A percentile compares a stretch with the other conserved stretches of the same genome.
Evolutionary conservation across 2,329 filamentous ascomycete genomes (phyloP).

Genomic region (Xylaria sp.): DNA sequence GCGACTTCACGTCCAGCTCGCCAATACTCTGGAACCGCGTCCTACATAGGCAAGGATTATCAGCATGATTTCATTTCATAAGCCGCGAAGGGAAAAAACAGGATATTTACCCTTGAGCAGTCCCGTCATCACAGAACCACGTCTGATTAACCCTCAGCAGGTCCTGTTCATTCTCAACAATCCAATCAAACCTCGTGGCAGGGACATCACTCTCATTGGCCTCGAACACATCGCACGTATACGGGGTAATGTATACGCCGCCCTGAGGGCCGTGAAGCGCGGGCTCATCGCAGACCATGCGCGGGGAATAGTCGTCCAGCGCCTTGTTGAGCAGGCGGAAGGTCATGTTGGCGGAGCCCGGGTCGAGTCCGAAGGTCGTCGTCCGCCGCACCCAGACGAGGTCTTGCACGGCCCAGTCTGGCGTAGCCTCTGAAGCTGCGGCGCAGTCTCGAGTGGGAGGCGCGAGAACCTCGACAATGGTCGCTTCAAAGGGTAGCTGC

Average conservation of each 20-base stretch:
- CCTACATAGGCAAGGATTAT: constrained; percentile 7
- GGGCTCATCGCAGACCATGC: constrained; percentile 18
- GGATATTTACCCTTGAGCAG: constrained; percentile 5
- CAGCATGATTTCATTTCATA: background rate
- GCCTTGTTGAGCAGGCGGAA: constrained; percentile 19
- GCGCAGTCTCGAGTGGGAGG: constrained; percentile 14
- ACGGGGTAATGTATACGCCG: constrained; percentile 17
- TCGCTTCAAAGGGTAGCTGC: constrained; percentile 2
- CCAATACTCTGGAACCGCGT: constrained; percentile 25
- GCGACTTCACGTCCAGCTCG: constrained; percentile 10
- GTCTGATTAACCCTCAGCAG: constrained; percentile 25
- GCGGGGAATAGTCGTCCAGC: constrained; percentile 22
- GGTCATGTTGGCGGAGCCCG: constrained; percentile 13
- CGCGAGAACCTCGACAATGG: constrained; percentile 17
- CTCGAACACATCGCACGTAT: constrained; percentile 21
- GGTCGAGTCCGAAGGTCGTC: constrained; percentile 15
- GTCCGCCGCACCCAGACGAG: constrained; percentile 10
- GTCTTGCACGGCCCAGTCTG: constrained; percentile 21
- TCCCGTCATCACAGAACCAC: constrained; percentile 22
- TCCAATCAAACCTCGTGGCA: constrained; percentile 24
- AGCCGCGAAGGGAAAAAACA: too few species aligned
- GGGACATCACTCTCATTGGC: constrained; percentile 23
- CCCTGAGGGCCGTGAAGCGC: constrained; percentile 17
- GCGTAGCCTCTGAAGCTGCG: constrained; percentile 13
- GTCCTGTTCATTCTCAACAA: constrained; percentile 1